A percentile compares a stretch with the other conserved stretches of the same genome.
Evolutionary conservation across 371 early-diverging fungal species (phyloP).

Genomic region (Mortierella sp.): DNA sequence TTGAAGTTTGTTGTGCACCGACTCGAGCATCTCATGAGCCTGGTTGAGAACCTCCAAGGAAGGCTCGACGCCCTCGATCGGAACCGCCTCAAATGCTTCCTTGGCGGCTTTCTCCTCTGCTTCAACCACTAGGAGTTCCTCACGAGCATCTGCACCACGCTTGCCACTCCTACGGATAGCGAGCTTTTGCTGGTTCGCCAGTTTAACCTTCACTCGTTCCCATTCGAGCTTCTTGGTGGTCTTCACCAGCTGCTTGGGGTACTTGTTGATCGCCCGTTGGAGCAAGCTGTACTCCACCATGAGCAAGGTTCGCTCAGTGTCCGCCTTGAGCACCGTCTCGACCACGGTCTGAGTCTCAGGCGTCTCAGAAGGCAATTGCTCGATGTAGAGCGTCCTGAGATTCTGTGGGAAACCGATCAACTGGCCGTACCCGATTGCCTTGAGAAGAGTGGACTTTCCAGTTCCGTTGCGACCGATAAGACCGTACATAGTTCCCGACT

Average conservation of each 20-base stretch:
- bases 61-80: conserved; percentile 52
- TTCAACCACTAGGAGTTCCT: conserved; percentile 50
- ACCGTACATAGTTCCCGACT: conserved; percentile 74
- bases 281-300: conserved; percentile 52
- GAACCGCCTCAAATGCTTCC: conserved; percentile 28
- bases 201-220: conserved; percentile 53
- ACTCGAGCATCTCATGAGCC: conserved; percentile 67
- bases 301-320: conserved; percentile 62
- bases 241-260: conserved; percentile 48
- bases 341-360: conserved; percentile 64
- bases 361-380: conserved; percentile 69
- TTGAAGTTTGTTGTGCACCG: conserved; percentile 61
- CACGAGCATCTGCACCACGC: conserved; percentile 80
- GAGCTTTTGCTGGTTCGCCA: conserved; percentile 65
- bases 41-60: conserved; percentile 62
- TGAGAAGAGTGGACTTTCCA: conserved; percentile 91
- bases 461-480: conserved; percentile 90
- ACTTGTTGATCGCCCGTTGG: conserved; percentile 58
- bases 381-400: conserved; percentile 81
- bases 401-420: conserved; percentile 85
- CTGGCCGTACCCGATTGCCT: conserved; percentile 73
- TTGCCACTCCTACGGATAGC: conserved; percentile 83
- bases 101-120: conserved; percentile 67
- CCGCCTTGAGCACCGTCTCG: conserved; percentile 77
- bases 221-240: conserved; percentile 49